phyloP scores from a whole-genome alignment of 208 protist genomes.

The Acanthamoeba rhysodes region DNA sequence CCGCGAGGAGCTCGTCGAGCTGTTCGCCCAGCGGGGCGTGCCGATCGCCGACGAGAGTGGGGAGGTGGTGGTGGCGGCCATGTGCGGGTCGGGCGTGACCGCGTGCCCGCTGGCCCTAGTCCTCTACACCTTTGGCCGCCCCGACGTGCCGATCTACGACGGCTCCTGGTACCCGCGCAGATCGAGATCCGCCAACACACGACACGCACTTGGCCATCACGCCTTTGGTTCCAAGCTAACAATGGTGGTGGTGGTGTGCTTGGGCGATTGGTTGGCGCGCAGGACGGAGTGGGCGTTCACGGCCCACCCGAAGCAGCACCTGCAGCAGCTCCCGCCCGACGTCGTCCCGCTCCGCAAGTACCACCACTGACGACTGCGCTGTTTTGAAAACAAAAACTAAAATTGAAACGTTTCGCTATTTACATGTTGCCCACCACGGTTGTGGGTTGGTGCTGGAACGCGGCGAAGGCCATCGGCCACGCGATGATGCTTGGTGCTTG shows the following conservation, averaged over 20 bases:
- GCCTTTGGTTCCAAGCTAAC: too few species aligned
- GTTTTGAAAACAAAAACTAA: too few species aligned
- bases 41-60: neutral
- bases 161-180: neutral
- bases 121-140: neutral
- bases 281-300: conserved; percentile 13
- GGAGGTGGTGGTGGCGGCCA: neutral
- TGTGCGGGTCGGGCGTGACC: conserved; percentile 11
- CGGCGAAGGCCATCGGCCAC: neutral
- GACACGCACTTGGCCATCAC: neutral
- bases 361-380: neutral
- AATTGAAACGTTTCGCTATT: too few species aligned
- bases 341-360: conserved; percentile 18
- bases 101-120: neutral
- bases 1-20: neutral
- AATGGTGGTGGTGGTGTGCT: too few species aligned
- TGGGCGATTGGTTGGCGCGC: neutral
- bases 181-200: too few species aligned
- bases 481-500: neutral
- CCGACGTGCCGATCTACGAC: conserved; percentile 10
- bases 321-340: conserved; percentile 3
- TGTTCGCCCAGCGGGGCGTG: neutral
- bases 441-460: too few species aligned
- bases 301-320: conserved; percentile 11
- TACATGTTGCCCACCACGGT: too few species aligned